phyloP scores from a whole-genome alignment of 2,329 filamentous ascomycete genomes.

The Phaeophleospora eucalypticola region DNA sequence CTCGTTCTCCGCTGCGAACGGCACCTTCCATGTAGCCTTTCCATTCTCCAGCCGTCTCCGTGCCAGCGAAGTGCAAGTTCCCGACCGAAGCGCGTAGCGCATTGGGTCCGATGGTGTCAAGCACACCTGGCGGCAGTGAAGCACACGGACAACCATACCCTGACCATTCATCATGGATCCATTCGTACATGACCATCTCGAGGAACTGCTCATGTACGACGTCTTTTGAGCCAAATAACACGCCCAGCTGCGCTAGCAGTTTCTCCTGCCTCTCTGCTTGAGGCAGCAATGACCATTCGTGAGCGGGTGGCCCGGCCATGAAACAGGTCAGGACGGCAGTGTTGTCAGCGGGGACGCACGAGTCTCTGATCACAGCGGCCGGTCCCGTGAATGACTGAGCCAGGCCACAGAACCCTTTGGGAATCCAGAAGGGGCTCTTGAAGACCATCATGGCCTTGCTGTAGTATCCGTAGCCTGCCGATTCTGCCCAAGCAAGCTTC shows the following conservation, averaged over 20 bases:
- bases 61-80: slow-evolving; percentile 52
- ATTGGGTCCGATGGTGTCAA: slow-evolving; percentile 24
- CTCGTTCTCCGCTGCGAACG: slow-evolving; percentile 47
- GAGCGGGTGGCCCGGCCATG: slow-evolving; percentile 37
- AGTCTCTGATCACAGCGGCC: slow-evolving; percentile 45
- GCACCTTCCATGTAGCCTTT: slow-evolving; percentile 59
- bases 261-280: no score
- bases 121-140: slow-evolving; percentile 22
- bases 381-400: slow-evolving; percentile 44
- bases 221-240: no score
- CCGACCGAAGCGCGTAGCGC: slow-evolving; percentile 27
- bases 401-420: slow-evolving; percentile 44
- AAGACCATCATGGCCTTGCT: slow-evolving; percentile 51
- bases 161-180: no score
- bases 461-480: slow-evolving; percentile 42
- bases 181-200: no score
- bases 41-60: slow-evolving; percentile 52
- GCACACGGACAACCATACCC: slow-evolving; percentile 32
- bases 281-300: slow-evolving; percentile 34
- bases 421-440: slow-evolving; percentile 45
- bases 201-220: no score
- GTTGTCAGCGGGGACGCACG: slow-evolving; percentile 27
- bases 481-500: slow-evolving; percentile 33
- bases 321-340: slow-evolving; percentile 40
- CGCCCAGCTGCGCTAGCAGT: no score